These are phyloP conservation scores for Cochlearia excelsa DNA, from an alignment of 345 rosid genomes.

Conservation along the genomic window DNA sequence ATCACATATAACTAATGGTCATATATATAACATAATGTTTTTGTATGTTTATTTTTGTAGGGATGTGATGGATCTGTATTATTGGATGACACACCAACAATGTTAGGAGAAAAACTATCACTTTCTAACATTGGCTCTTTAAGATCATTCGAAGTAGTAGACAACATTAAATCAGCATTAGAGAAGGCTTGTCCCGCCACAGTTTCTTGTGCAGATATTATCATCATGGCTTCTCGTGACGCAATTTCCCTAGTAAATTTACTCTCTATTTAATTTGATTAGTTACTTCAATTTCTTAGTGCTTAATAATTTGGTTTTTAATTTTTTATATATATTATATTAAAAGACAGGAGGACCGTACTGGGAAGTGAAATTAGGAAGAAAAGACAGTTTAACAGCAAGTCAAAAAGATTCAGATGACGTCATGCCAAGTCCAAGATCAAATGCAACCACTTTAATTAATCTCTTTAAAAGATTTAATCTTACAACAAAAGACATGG, in stretches of 20 bases:
- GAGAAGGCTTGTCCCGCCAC: conserved; percentile 73
- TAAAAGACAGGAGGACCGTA: conserved; percentile 76
- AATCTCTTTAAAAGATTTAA: conserved; percentile 55
- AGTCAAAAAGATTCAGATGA: conserved; percentile 62
- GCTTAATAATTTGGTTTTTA: too few relatives aligned
- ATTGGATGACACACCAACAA: conserved; percentile 76
- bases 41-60: conserved; percentile 26
- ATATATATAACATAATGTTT: neutral
- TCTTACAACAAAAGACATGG: conserved; percentile 73
- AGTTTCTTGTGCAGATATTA: conserved; percentile 87
- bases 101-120: conserved; percentile 73
- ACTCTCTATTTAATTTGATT: too few relatives aligned
- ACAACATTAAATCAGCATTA: conserved; percentile 63
- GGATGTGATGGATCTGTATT: conserved; percentile 89
- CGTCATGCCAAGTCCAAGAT: conserved; percentile 90
- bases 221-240: conserved; percentile 88
- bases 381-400: conserved; percentile 75
- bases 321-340: too few relatives aligned
- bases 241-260: conserved; percentile 61
- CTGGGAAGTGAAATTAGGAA: conserved; percentile 86
- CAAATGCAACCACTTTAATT: conserved; percentile 61
- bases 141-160: conserved; percentile 71
- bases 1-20: too few relatives aligned
- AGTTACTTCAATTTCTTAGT: too few relatives aligned
- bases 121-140: conserved; percentile 84